Conservation (phyloP, 1,284 basidiomycete species). For the Sanghuangporus baumii region DNA sequence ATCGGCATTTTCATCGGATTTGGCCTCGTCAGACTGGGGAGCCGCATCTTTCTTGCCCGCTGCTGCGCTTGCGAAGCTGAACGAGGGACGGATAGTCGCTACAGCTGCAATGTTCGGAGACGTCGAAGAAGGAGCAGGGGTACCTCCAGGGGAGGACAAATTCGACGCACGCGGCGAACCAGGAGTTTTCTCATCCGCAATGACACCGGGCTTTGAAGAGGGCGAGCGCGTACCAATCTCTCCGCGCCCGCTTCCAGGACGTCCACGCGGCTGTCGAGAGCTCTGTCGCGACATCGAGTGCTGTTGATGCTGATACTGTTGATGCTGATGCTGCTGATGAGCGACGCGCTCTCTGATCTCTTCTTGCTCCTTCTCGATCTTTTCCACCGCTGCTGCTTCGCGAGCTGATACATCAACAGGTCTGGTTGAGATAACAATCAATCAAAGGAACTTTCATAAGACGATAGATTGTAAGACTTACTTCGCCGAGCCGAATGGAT, state of each 20-base stretch:
- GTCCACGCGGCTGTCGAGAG: conserved; percentile 57
- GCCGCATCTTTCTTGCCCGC: conserved; percentile 32
- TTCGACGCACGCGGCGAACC: conserved; percentile 12
- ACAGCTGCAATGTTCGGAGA: conserved; percentile 40
- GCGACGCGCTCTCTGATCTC: conserved; percentile 44
- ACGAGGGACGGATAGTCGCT: conserved; percentile 32
- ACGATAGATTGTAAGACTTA: conserved; percentile 26
- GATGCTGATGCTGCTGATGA: background rate
- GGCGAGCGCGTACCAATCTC: conserved; percentile 26
- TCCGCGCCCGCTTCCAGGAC: conserved; percentile 26
- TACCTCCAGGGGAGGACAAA: background rate
- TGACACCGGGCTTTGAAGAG: conserved; percentile 27
- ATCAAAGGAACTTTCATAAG: background rate
- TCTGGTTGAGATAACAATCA: conserved; percentile 33
- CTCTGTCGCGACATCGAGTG: conserved; percentile 63
- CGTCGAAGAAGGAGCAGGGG: conserved; percentile 22
- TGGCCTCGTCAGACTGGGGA: conserved; percentile 21
- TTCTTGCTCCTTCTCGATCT: conserved; percentile 63
- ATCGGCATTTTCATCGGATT: conserved; percentile 27
- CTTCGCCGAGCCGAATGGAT: conserved; percentile 87
- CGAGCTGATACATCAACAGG: conserved; percentile 80
- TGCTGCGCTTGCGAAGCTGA: conserved; percentile 65
- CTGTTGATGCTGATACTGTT: conserved; percentile 11
- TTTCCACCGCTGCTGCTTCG: conserved; percentile 70
- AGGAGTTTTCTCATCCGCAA: conserved; percentile 26